These are phyloP conservation scores for Drechslera avenae DNA, from an alignment of 2,329 filamentous ascomycete genomes.

Conservation along the genomic window DNA sequence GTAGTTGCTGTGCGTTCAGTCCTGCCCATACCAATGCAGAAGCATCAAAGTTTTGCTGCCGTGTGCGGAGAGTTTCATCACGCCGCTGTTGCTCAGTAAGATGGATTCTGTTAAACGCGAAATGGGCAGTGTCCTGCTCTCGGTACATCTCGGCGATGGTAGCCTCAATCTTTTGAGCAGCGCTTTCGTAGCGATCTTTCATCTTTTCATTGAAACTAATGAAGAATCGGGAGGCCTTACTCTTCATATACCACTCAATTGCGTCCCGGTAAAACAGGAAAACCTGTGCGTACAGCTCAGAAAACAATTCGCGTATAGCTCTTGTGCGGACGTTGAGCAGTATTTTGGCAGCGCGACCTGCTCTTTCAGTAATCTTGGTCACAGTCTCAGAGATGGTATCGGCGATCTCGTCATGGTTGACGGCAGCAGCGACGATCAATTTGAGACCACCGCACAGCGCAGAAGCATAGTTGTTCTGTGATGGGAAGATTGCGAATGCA, in stretches of 20 bases:
- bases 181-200: conserved; percentile 7
- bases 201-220: conserved; percentile 19
- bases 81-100: neutral
- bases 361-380: conserved; percentile 11
- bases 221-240: conserved; percentile 14
- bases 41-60: neutral
- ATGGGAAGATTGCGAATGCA: conserved; percentile 11
- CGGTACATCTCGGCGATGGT: conserved; percentile 9
- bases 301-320: conserved; percentile 6
- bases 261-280: conserved; percentile 15
- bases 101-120: neutral
- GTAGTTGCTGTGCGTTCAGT: neutral
- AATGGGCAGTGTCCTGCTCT: neutral
- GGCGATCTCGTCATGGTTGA: conserved; percentile 13
- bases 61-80: neutral
- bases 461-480: conserved; percentile 14
- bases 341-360: conserved; percentile 1
- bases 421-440: conserved; percentile 7
- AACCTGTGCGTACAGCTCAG: conserved; percentile 13
- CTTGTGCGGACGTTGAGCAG: conserved; percentile 4
- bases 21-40: neutral
- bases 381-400: conserved; percentile 3
- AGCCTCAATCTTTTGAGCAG: conserved; percentile 8
- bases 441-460: conserved; percentile 10
- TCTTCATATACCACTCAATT: conserved; percentile 18